A percentile compares a stretch with the other conserved stretches of the same genome.
Conservation (phyloP, 2,329 filamentous ascomycete genomes). For the Zarea fungicola region DNA sequence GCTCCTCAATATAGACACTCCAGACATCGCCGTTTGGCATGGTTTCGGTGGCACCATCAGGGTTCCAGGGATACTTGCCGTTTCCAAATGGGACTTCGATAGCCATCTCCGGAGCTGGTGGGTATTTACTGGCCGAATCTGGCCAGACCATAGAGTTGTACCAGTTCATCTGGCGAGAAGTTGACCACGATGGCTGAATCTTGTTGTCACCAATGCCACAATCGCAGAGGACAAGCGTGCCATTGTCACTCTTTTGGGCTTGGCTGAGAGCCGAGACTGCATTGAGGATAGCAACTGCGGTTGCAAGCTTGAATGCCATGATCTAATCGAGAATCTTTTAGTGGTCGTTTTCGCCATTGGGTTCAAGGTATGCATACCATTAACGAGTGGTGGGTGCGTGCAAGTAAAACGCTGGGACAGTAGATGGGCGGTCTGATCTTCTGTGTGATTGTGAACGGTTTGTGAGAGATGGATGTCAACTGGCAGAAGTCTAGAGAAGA, state of each 20-base stretch:
- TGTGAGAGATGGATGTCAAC: too few relatives aligned
- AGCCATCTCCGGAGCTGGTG: constrained; percentile 32
- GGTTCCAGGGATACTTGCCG: constrained; percentile 35
- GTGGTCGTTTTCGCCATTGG: background rate
- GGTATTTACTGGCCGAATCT: constrained; percentile 27
- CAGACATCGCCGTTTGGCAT: constrained; percentile 35
- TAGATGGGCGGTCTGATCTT: too few relatives aligned
- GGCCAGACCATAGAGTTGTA: constrained; percentile 35
- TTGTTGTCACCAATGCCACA: constrained; percentile 38
- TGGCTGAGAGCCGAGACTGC: constrained; percentile 12
- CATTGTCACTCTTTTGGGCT: constrained; percentile 25
- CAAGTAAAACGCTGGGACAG: too few relatives aligned
- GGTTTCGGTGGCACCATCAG: constrained; percentile 31
- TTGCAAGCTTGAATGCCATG: constrained; percentile 18
- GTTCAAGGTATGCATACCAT: background rate
- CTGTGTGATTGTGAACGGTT: background rate
- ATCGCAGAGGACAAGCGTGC: constrained; percentile 36
- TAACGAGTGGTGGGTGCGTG: background rate
- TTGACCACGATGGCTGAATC: constrained; percentile 35
- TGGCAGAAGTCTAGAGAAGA: too few relatives aligned
- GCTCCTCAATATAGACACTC: constrained; percentile 38
- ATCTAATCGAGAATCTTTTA: background rate
- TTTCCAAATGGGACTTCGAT: constrained; percentile 34
- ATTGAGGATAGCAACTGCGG: constrained; percentile 7
- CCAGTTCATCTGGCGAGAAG: constrained; percentile 41